These are phyloP conservation scores for Bipolaris oryzae DNA, from an alignment of 2,329 filamentous ascomycete species.

Conservation along the genomic window DNA sequence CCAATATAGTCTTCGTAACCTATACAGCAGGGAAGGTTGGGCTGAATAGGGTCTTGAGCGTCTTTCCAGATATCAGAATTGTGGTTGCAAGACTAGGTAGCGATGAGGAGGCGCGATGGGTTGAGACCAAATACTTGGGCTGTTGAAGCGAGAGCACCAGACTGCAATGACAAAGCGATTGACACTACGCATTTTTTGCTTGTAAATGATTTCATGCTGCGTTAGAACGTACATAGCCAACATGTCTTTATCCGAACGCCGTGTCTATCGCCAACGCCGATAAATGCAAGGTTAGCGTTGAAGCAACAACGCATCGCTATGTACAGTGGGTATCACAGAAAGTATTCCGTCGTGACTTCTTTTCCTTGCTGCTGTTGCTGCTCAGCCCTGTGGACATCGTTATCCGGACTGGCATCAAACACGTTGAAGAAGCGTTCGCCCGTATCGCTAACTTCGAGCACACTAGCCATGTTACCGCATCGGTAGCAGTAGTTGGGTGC, in stretches of 20 bases:
- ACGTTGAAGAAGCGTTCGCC: conserved; percentile 97
- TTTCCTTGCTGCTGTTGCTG: conserved; percentile 79
- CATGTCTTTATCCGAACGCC: conserved; percentile 13
- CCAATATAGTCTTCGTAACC: conserved; percentile 88
- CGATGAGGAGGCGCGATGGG: conserved; percentile 85
- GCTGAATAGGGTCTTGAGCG: conserved; percentile 81
- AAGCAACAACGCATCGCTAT: conserved; percentile 19
- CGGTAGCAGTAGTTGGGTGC: conserved; percentile 79
- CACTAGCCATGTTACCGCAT: conserved; percentile 96
- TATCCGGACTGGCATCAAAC: conserved; percentile 95
- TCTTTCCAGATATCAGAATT: conserved; percentile 85
- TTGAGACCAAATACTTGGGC: conserved; percentile 89
- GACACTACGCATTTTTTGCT: conserved; percentile 1
- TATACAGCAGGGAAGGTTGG: conserved; percentile 87
- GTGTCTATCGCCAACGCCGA: conserved; percentile 19
- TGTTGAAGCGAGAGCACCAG: conserved; percentile 60
- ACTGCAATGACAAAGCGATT: not conserved
- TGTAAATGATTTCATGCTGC: conserved; percentile 6
- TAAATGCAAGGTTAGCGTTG: conserved; percentile 16
- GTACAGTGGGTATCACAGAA: conserved; percentile 59
- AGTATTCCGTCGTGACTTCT: conserved; percentile 71
- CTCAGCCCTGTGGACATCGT: conserved; percentile 83
- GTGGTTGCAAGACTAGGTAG: conserved; percentile 83
- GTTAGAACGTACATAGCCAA: conserved; percentile 16
- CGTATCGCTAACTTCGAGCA: conserved; percentile 91